Base-by-base conservation (phyloP, 148 eudicot genomes). In the Chenopodium berlandieri region DNA sequence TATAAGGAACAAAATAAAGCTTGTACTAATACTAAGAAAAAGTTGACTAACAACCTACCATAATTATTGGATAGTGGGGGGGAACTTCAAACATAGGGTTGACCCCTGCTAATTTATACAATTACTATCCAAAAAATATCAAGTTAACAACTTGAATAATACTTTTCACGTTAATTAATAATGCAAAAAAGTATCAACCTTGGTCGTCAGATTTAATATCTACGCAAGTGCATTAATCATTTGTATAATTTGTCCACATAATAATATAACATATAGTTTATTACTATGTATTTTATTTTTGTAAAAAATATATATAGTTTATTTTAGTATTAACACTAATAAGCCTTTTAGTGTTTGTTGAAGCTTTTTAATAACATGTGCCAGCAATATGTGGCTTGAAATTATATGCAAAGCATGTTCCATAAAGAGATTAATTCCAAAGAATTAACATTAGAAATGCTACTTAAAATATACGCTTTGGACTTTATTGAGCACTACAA, bases 401-500 rank as follows among this genome's bases (percentile, higher is more conserved):
- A 17, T 25, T 40, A 32, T 76, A 27, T 76, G 63, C 67, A 67
- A 68, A 75, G 30, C 71, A 75, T 83, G 79, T 75, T 75, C 16
- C 62, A 3, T 68, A 75, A 73, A 17, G 48, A 47, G 65, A 25
- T 73, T 74, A 81, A 76, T 34, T 54, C 82, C 78, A 64, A 14
- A 78, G 11, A 52, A 67, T 78, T 63, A 71, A 81, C 75, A 46
- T 13, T 79, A 62, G 13, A 79, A 31, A 50, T 66, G 73, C 72
- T 74, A 31, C 77, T 71, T 70, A 23, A 4, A 78, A 48, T 47
- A 47, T 72, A 25, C 44, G 56, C 74, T 78, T 83, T 72, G 62
- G 73, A 64, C 78, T 83, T 73, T 72, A 71, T 83, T 64, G 78
- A 20, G 63, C 52, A 83, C 77, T 78, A 73, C 81, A 63, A 72